A percentile compares a stretch with the other conserved stretches of the same genome.
Evolutionary conservation across 805 yeast species (phyloP).

Genomic region (Debaryomyces tyrocola): DNA sequence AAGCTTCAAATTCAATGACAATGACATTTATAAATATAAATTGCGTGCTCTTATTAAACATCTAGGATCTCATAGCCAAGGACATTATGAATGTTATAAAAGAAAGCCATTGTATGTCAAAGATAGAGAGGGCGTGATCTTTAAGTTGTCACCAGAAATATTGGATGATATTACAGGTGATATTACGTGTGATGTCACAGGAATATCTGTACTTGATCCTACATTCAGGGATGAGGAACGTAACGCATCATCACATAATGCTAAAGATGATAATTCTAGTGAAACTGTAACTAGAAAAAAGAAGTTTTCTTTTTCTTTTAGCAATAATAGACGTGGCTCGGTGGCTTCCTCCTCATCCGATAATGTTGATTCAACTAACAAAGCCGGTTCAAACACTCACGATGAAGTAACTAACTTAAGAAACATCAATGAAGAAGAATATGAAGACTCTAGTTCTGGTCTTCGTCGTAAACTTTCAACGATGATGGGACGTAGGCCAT

Average conservation of each 20-base stretch:
- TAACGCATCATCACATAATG: background rate
- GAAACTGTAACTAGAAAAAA: background rate
- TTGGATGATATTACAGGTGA: conserved; percentile 23
- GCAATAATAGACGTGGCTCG: conserved; percentile 1
- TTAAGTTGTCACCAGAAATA: conserved; percentile 43
- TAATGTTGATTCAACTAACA: background rate
- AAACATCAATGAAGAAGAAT: conserved; percentile 12
- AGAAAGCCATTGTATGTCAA: conserved; percentile 66
- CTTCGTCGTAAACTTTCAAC: conserved; percentile 36
- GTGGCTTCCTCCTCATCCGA: background rate
- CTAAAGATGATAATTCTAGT: background rate
- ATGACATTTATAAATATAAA: conserved; percentile 49
- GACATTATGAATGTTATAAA: conserved; percentile 89
- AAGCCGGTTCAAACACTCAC: background rate
- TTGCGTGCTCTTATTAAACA: conserved; percentile 79
- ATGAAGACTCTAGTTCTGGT: conserved; percentile 21
- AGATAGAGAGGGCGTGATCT: conserved; percentile 38
- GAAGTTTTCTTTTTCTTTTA: conserved; percentile 4
- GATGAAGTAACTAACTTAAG: background rate
- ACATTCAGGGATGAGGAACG: conserved; percentile 2
- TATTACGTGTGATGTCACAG: conserved; percentile 5
- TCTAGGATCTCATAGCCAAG: conserved; percentile 82
- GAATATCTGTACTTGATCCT: conserved; percentile 2
- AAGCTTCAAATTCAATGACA: conserved; percentile 38
- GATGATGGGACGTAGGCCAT: conserved; percentile 44